Base-by-base conservation (phyloP, 345 rosid species). In the Salix viminalis region DNA sequence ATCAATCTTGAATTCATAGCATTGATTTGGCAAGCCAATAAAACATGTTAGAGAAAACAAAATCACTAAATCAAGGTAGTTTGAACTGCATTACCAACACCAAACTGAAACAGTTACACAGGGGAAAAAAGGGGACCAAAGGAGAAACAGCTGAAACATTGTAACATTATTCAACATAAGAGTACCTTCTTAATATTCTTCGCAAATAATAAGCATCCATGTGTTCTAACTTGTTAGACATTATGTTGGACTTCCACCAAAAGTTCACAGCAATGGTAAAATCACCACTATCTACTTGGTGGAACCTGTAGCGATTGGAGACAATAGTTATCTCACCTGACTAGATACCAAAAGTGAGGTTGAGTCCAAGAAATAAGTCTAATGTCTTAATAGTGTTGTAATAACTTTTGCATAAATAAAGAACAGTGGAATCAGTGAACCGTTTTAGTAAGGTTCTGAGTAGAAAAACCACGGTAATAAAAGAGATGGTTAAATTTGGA, bases 151-250 rank as follows among this genome's bases (percentile, higher is more conserved):
- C 30, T 9, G 66, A 69, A 76, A 75, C 34, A 36, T 15, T 30
- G 4, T 50, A 67, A 42, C 12, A 32, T 37, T 21, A 14, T 16
- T 67, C 74, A 61, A 69, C 73, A 75, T 48, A 56, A 75, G 14
- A 36, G 39, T 69, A 91, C 96, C 97, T 91, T 84, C 89, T 88
- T 73, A 92, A 74, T 71, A 92, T 89, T 78, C 89, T 83, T 70
- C 98, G 94, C 76, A 93, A 81, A 84, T 91, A 92, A 85, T 93
- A 96, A 56, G 93, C 85, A 89, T 91, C 94, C 94, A 90, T 93
- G 84, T 91, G 96, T 80, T 89, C 96, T 42, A 78, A 75, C 86
- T 92, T 81, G 82, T 89, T 88, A 70, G 87, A 82, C 86, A 88
- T 89, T 75, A 85, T 77, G 75, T 76, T 82, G 67, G 99, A 96